Conservation (phyloP, 768 basidiomycete genomes). For the Gloeostereum incarnatum region DNA sequence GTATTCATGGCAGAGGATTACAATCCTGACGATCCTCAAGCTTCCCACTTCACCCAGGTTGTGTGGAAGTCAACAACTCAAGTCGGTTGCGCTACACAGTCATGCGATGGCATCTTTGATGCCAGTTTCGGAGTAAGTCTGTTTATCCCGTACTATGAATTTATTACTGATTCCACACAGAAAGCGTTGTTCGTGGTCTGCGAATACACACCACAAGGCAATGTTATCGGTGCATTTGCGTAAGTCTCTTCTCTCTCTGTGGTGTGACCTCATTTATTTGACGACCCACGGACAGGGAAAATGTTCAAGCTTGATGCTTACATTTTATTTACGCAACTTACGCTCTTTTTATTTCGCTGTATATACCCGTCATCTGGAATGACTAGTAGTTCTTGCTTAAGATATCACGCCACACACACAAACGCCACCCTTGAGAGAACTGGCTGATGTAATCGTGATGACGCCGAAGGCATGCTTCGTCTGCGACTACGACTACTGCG, state of each 20-base stretch:
- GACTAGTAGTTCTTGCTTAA: too few relatives aligned
- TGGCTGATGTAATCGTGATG: neutral
- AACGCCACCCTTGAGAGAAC: too few relatives aligned
- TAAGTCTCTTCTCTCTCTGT: slow-evolving; percentile 23
- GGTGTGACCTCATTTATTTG: neutral
- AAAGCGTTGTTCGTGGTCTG: slow-evolving; percentile 54
- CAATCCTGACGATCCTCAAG: slow-evolving; percentile 41
- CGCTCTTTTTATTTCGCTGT: slow-evolving; percentile 5
- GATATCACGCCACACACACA: too few relatives aligned
- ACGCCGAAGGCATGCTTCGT: slow-evolving; percentile 23
- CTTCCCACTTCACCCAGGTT: slow-evolving; percentile 69
- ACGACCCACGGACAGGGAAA: slow-evolving; percentile 21
- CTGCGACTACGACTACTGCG: slow-evolving; percentile 30
- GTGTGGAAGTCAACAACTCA: slow-evolving; percentile 64
- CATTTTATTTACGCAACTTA: slow-evolving; percentile 9
- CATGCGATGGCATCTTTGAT: slow-evolving; percentile 51
- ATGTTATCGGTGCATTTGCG: slow-evolving; percentile 54
- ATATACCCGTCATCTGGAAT: too few relatives aligned
- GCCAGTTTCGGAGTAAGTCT: slow-evolving; percentile 42
- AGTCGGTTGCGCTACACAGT: slow-evolving; percentile 52
- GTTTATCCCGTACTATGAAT: neutral
- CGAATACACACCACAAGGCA: slow-evolving; percentile 59
- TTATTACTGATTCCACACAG: slow-evolving; percentile 21
- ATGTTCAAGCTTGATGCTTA: slow-evolving; percentile 29
- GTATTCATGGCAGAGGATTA: slow-evolving; percentile 36